Evolutionary conservation across 768 basidiomycete genomes (phyloP), one percentile per base, ranked within the genome.

Genomic region (Leccinellum luteum): DNA sequence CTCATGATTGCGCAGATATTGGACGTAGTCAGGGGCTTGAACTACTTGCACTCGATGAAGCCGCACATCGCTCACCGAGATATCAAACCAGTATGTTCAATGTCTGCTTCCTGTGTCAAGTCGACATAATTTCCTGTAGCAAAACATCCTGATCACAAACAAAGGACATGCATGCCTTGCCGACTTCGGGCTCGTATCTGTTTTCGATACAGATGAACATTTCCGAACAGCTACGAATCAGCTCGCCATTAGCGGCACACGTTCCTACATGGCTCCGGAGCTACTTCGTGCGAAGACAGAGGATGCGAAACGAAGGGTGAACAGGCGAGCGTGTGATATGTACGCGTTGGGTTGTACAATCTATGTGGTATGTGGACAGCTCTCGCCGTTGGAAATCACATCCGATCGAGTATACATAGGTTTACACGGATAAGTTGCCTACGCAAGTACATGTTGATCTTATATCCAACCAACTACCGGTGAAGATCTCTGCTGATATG

Each of bases 121-220:
- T 45, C 13, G 6, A 44, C 23, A 17, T 45, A 48, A 35, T 69
- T 21, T 64, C 19, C 66, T 64, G 10, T 35, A 80, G 80, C 75
- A 73, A 14, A 82, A 83, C 55, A 78, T 83, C 48, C 73, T 83
- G 21, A 72, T 83, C 17, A 77, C 76, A 6, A 67, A 62, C 5
- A 59, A 69, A 13, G 73, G 73, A 14, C 67, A 69, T 25, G 82
- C 81, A 12, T 80, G 79, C 54, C 69, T 83, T 4, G 76, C 81
- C 27, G 81, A 83, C 62, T 82, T 83, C 52, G 81, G 81, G 15
- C 67, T 82, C 23, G 58, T 15, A 9, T 66, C 62, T 0, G 41
- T 56, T 23, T 69, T 67, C 23, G 66, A 67, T 52, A 48, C 49
- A 1, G 55, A 61, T 43, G 56, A 61, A 14, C 48, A 48, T 13